These are phyloP conservation scores for Podila epicladia DNA, from an alignment of 192 early-diverging fungal species.

Conservation along the genomic window DNA sequence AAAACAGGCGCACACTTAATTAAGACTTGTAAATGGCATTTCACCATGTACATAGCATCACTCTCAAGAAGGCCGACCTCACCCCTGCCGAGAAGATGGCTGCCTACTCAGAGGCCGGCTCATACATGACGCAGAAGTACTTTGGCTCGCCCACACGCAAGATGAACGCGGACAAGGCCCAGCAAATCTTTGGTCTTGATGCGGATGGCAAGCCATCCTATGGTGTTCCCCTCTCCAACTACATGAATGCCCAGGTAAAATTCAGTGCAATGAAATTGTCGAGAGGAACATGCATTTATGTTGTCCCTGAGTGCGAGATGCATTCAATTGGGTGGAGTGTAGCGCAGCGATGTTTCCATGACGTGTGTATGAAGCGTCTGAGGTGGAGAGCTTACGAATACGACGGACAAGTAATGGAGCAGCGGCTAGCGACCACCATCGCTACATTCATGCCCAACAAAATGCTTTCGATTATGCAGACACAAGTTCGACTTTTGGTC, in stretches of 20 bases:
- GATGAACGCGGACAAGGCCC: conserved; percentile 50
- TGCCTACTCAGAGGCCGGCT: conserved; percentile 71
- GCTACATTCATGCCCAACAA: too few relatives aligned
- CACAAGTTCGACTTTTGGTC: too few relatives aligned
- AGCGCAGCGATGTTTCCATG: too few relatives aligned
- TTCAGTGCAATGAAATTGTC: not conserved
- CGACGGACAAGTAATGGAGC: too few relatives aligned
- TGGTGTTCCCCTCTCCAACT: conserved; percentile 88
- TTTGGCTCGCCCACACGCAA: conserved; percentile 55
- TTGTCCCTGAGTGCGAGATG: not conserved
- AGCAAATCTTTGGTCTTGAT: conserved; percentile 57
- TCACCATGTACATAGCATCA: conserved; percentile 46
- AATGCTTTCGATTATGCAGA: too few relatives aligned
- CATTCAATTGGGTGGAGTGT: not conserved
- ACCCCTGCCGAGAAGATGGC: conserved; percentile 67
- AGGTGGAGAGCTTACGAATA: too few relatives aligned
- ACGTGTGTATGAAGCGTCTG: too few relatives aligned
- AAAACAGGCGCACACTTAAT: not conserved
- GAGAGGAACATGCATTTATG: too few relatives aligned
- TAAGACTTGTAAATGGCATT: not conserved
- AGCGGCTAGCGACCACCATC: too few relatives aligned
- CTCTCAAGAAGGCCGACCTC: conserved; percentile 75
- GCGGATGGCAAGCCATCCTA: conserved; percentile 64
- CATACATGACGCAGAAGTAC: conserved; percentile 83
- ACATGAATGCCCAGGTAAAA: conserved; percentile 88